These are phyloP conservation scores for Erysimum pusillum DNA, from an alignment of 441 rosid genomes.

Conservation along the genomic window DNA sequence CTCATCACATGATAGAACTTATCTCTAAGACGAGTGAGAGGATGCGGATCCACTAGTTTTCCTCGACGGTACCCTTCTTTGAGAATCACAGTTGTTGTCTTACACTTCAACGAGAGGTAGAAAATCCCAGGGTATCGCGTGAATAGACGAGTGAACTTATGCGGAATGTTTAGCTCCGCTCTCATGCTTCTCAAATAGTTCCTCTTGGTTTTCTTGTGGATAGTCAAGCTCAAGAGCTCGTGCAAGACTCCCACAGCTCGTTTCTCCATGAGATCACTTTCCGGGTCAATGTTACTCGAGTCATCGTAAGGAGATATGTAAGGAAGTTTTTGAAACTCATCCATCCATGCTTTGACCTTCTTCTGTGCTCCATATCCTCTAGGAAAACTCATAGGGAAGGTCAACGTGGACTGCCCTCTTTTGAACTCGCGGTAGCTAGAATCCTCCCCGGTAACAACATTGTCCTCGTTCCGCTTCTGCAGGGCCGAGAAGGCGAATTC, in stretches of 20 bases:
- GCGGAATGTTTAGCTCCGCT: conserved; percentile 82
- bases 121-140: conserved; percentile 96
- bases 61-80: conserved; percentile 89
- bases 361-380: conserved; percentile 91
- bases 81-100: conserved; percentile 87
- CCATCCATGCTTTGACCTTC: conserved; percentile 96
- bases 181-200: conserved; percentile 92
- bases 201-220: conserved; percentile 97
- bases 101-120: conserved; percentile 93
- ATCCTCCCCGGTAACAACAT: conserved; percentile 53
- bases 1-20: conserved; percentile 93
- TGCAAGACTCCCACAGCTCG: conserved; percentile 90
- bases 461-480: conserved; percentile 66
- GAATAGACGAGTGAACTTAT: conserved; percentile 87
- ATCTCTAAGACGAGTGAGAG: conserved; percentile 72
- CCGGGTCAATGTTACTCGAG: conserved; percentile 70
- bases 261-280: conserved; percentile 96
- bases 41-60: conserved; percentile 82
- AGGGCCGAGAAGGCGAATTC: conserved; percentile 78
- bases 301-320: conserved; percentile 96
- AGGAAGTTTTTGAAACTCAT: conserved; percentile 92
- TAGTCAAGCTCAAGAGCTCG: conserved; percentile 85
- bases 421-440: conserved; percentile 68
- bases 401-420: conserved; percentile 72
- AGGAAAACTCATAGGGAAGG: conserved; percentile 88